These are phyloP conservation scores for Aspergillus nanangensis DNA, from an alignment of 495 filamentous ascomycete genomes.

Conservation along the genomic window DNA sequence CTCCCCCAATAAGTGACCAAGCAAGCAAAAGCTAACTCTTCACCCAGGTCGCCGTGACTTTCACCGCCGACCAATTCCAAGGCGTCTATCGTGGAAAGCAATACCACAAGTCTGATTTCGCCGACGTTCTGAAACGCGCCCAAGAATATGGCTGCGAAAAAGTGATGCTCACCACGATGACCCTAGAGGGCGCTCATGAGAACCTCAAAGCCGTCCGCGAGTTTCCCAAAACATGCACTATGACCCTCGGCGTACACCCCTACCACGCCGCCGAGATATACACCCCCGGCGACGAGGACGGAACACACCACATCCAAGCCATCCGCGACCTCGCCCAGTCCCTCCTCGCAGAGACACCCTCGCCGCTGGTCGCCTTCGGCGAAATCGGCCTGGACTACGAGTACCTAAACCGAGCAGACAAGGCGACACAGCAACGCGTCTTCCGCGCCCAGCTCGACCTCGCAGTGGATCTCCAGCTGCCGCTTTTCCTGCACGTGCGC, in stretches of 20 bases:
- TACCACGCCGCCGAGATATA: constrained; percentile 27
- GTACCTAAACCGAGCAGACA: constrained; percentile 24
- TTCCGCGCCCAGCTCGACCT: constrained; percentile 23
- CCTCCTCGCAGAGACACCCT: constrained; percentile 9
- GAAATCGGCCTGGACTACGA: constrained; percentile 31
- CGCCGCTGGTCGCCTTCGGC: constrained; percentile 24
- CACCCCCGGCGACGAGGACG: not conserved
- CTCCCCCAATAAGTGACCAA: not conserved
- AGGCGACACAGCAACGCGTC: constrained; percentile 23
- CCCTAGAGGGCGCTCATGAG: constrained; percentile 13
- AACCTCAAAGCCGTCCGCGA: constrained; percentile 15
- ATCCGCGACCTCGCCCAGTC: constrained; percentile 8
- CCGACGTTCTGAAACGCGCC: constrained; percentile 19
- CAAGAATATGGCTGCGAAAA: constrained; percentile 18
- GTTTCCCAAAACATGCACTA: constrained; percentile 21
- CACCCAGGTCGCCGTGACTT: constrained; percentile 24
- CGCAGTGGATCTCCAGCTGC: constrained; percentile 19
- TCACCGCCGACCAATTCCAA: constrained; percentile 29
- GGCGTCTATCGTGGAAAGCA: constrained; percentile 28
- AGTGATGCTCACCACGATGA: constrained; percentile 25
- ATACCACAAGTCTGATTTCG: constrained; percentile 25
- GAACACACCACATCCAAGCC: constrained; percentile 6
- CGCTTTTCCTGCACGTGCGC: constrained; percentile 26
- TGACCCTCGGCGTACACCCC: constrained; percentile 28
- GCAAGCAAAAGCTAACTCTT: not conserved